Evolutionary conservation across 176 grass and related monocot genomes (phyloP).

Genomic region (Eremochloa ophiuroides): DNA sequence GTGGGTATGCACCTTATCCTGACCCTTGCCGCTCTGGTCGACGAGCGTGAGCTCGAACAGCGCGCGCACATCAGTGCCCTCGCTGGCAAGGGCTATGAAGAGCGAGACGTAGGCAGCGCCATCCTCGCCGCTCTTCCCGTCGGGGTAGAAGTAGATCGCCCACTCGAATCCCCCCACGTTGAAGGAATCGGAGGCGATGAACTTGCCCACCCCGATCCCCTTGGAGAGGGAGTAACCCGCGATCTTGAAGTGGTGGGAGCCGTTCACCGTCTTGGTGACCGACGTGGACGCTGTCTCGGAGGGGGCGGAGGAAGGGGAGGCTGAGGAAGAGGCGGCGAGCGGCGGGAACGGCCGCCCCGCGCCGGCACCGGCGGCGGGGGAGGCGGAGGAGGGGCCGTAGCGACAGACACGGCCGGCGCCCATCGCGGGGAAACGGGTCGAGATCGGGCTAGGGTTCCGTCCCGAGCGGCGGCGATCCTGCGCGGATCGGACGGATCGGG

Average conservation of each 20-base stretch:
- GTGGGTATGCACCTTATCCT: conserved; percentile 89
- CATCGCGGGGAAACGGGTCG: background rate
- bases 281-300: conserved; percentile 83
- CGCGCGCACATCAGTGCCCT: background rate
- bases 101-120: no score
- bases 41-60: conserved; percentile 28
- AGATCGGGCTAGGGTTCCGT: conserved; percentile 21
- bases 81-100: no score
- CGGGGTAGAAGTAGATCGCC: conserved; percentile 95
- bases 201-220: conserved; percentile 84
- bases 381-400: conserved; percentile 32
- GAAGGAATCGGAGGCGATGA: conserved; percentile 85
- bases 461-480: conserved; percentile 1
- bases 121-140: conserved; percentile 44
- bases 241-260: conserved; percentile 89
- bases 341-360: conserved; percentile 38
- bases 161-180: conserved; percentile 82
- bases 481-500: conserved; percentile 27
- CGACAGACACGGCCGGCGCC: conserved; percentile 37
- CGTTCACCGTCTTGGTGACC: conserved; percentile 81
- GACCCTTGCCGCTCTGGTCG: conserved; percentile 85
- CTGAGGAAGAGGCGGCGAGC: conserved; percentile 11
- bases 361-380: background rate
- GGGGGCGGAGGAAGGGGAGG: background rate
- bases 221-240: conserved; percentile 77